Conservation (phyloP, 495 filamentous ascomycete genomes). For the Oidiodendron maius region DNA sequence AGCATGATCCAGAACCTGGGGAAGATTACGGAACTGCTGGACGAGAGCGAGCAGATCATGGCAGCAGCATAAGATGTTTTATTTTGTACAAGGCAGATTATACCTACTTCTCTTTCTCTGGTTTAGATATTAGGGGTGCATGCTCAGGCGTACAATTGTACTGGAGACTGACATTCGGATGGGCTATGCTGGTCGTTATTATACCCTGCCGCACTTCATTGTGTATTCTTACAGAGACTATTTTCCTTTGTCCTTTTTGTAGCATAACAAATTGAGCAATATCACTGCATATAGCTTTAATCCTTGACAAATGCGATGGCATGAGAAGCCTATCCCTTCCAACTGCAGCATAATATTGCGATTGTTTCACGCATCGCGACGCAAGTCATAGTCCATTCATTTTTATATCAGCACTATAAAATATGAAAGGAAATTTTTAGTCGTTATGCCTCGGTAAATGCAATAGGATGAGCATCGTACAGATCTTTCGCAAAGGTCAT, state of each 20-base stretch:
- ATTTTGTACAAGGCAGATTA: conserved; percentile 14
- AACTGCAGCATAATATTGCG: too few species aligned
- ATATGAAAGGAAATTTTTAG: too few species aligned
- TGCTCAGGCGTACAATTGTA: conserved; percentile 7
- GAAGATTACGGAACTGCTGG: conserved; percentile 75
- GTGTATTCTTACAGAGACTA: conserved; percentile 9
- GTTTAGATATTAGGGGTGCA: conserved; percentile 11
- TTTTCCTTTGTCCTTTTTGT: conserved; percentile 1
- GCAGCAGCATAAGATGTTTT: conserved; percentile 45
- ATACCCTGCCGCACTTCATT: conserved; percentile 16
- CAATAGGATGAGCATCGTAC: too few species aligned
- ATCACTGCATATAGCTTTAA: too few species aligned
- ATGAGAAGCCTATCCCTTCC: too few species aligned
- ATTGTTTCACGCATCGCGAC: too few species aligned
- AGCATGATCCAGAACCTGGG: conserved; percentile 81
- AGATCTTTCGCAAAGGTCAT: too few species aligned
- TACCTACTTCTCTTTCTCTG: background rate
- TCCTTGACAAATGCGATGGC: too few species aligned
- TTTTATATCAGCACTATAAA: too few species aligned
- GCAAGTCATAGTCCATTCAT: too few species aligned
- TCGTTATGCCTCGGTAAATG: too few species aligned
- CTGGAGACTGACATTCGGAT: conserved; percentile 6
- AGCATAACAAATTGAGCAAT: background rate
- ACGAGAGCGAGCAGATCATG: conserved; percentile 91
- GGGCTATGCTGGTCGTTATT: conserved; percentile 6